phyloP scores from a whole-genome alignment of 2,329 filamentous ascomycete genomes.

The Escovopsis sp. region DNA sequence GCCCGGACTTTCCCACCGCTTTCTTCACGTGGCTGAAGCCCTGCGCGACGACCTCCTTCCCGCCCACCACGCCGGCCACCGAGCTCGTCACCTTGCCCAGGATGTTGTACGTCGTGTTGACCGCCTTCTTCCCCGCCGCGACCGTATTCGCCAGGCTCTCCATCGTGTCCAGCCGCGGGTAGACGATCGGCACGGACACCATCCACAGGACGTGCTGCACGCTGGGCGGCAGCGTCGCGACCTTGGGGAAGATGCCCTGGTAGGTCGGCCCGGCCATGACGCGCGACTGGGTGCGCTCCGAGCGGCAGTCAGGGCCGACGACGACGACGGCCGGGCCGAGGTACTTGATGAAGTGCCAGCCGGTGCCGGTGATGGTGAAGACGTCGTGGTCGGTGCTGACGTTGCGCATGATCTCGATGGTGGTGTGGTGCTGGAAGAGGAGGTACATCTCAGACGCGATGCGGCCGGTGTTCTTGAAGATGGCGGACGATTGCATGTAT shows the following conservation, averaged over 20 bases:
- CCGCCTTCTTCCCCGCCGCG: slow-evolving; percentile 87
- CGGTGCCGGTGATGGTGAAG: slow-evolving; percentile 91
- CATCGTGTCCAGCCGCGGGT: slow-evolving; percentile 79
- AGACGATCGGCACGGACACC: slow-evolving; percentile 78
- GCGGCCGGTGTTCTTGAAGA: slow-evolving; percentile 96
- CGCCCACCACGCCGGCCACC: slow-evolving; percentile 87
- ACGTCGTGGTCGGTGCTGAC: slow-evolving; percentile 78
- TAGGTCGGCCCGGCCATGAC: slow-evolving; percentile 95
- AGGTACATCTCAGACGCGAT: slow-evolving; percentile 96
- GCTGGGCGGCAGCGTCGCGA: slow-evolving; percentile 75
- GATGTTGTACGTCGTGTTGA: slow-evolving; percentile 92
- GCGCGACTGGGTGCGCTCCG: slow-evolving; percentile 76
- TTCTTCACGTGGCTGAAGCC: slow-evolving; percentile 94
- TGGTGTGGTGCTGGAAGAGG: slow-evolving; percentile 96
- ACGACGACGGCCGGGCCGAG: slow-evolving; percentile 82
- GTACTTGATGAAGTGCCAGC: slow-evolving; percentile 98
- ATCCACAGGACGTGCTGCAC: slow-evolving; percentile 98
- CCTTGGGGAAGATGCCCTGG: slow-evolving; percentile 91
- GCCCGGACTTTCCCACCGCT: slow-evolving; percentile 82
- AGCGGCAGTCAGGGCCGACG: slow-evolving; percentile 80
- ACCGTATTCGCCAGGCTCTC: slow-evolving; percentile 86
- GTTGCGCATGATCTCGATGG: slow-evolving; percentile 79
- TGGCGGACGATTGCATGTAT: slow-evolving; percentile 93
- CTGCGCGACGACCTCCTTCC: slow-evolving; percentile 80
- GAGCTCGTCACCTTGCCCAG: slow-evolving; percentile 90